Conservation (phyloP, 176 grass and related monocot species). For the Olyra latifolia region DNA sequence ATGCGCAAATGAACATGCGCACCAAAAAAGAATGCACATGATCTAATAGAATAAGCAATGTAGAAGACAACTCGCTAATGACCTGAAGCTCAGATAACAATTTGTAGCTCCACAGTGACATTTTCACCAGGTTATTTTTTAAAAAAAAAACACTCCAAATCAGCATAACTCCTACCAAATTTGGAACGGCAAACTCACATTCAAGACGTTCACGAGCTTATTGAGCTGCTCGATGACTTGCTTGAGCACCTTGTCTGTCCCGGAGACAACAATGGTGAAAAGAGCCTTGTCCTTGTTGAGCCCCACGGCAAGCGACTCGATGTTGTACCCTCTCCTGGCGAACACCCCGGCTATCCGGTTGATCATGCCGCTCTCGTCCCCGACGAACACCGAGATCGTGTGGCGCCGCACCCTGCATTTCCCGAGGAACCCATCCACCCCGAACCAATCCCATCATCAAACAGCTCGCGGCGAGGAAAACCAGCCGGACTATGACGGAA, state of each 20-base stretch:
- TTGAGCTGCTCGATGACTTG: slow-evolving; percentile 97
- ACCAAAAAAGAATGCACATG: neutral
- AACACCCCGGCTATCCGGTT: slow-evolving; percentile 96
- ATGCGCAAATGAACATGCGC: neutral
- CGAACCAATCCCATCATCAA: neutral
- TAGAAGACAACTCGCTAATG: neutral
- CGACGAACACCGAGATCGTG: slow-evolving; percentile 93
- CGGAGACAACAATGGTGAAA: slow-evolving; percentile 95
- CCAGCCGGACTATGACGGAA: neutral
- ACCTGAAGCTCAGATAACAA: neutral
- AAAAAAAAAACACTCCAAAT: neutral
- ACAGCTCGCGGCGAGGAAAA: neutral
- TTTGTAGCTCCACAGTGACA: neutral
- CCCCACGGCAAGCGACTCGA: slow-evolving; percentile 94
- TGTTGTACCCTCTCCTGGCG: slow-evolving; percentile 93
- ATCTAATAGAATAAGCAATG: neutral
- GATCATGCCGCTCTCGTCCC: slow-evolving; percentile 98
- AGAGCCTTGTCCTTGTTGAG: slow-evolving; percentile 96
- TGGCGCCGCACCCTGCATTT: slow-evolving; percentile 74
- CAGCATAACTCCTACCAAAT: neutral
- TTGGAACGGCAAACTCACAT: slow-evolving; percentile 26
- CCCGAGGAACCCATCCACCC: neutral
- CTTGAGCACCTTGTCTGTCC: slow-evolving; percentile 69
- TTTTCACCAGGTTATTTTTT: neutral
- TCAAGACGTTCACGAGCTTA: slow-evolving; percentile 84